phyloP scores from a whole-genome alignment of 371 early-diverging fungal genomes.

The Furculomyces boomerangus region DNA sequence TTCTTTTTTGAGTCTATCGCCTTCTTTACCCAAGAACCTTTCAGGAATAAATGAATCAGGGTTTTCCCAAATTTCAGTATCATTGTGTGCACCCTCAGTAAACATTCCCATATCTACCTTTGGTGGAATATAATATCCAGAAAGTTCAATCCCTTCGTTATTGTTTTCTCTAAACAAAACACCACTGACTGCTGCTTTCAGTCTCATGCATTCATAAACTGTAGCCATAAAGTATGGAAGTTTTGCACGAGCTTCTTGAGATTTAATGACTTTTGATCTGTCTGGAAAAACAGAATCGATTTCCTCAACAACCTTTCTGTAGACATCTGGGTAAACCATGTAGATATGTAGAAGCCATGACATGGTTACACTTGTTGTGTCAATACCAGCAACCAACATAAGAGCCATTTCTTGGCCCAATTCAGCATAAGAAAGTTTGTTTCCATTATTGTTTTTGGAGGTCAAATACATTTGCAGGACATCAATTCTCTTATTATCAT shows the following conservation, averaged over 20 bases:
- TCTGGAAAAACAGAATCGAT: constrained; percentile 11
- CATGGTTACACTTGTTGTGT: constrained; percentile 20
- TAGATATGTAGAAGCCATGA: constrained; percentile 12
- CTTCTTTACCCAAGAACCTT: too few relatives aligned
- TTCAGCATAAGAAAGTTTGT: not conserved
- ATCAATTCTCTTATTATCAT: constrained; percentile 1
- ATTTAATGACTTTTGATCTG: constrained; percentile 2
- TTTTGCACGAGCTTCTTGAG: constrained; percentile 4
- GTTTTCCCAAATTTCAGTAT: too few relatives aligned
- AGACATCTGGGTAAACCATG: constrained; percentile 9
- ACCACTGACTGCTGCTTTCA: constrained; percentile 10
- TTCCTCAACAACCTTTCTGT: constrained; percentile 6
- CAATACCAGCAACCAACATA: constrained; percentile 19
- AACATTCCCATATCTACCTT: not conserved
- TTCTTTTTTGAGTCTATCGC: too few relatives aligned
- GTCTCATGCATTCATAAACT: constrained; percentile 20
- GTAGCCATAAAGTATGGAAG: constrained; percentile 24
- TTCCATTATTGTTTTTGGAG: constrained; percentile 7
- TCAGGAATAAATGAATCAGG: too few relatives aligned
- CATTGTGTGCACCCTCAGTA: too few relatives aligned
- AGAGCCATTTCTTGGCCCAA: constrained; percentile 8
- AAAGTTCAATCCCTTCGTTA: constrained; percentile 10
- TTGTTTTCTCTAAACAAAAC: constrained; percentile 15
- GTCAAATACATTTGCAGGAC: constrained; percentile 13
- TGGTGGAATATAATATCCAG: not conserved